These are phyloP conservation scores for Rhizoclosmatium sp. DNA, from an alignment of 192 early-diverging fungal genomes.

Conservation along the genomic window DNA sequence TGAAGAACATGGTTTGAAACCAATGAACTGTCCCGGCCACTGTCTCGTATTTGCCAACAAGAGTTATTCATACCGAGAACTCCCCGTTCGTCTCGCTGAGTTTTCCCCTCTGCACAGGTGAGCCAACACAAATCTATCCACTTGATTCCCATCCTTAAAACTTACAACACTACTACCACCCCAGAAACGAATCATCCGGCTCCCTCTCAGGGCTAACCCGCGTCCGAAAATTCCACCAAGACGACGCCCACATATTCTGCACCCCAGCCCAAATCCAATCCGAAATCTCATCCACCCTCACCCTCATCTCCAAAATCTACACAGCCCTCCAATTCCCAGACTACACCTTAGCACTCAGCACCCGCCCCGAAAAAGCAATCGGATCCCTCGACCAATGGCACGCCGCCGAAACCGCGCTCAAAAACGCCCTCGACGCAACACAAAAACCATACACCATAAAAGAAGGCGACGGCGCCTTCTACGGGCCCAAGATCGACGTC, in stretches of 20 bases:
- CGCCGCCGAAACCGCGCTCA: constrained; percentile 77
- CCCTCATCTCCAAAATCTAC: constrained; percentile 82
- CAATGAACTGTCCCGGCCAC: constrained; percentile 98
- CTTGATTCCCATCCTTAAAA: constrained; percentile 13
- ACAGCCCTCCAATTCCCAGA: constrained; percentile 77
- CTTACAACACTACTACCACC: neutral
- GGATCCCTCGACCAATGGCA: constrained; percentile 81
- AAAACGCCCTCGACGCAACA: constrained; percentile 69
- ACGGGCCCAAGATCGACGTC: constrained; percentile 96
- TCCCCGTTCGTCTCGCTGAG: constrained; percentile 89
- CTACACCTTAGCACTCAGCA: constrained; percentile 83
- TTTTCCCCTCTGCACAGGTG: constrained; percentile 93
- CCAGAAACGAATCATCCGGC: constrained; percentile 89
- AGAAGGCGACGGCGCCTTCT: constrained; percentile 92
- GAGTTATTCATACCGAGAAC: constrained; percentile 82
- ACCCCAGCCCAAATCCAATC: constrained; percentile 75
- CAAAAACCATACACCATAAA: constrained; percentile 75
- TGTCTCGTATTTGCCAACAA: constrained; percentile 88
- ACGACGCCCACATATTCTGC: constrained; percentile 98
- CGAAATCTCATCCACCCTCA: constrained; percentile 82
- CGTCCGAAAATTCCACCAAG: constrained; percentile 95
- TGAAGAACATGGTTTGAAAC: constrained; percentile 86
- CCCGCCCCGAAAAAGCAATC: constrained; percentile 79
- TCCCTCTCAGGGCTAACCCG: constrained; percentile 89
- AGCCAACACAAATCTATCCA: neutral